These are phyloP conservation scores for Fraxinus greggii DNA, from an alignment of 305 asterid species.

Conservation along the genomic window DNA sequence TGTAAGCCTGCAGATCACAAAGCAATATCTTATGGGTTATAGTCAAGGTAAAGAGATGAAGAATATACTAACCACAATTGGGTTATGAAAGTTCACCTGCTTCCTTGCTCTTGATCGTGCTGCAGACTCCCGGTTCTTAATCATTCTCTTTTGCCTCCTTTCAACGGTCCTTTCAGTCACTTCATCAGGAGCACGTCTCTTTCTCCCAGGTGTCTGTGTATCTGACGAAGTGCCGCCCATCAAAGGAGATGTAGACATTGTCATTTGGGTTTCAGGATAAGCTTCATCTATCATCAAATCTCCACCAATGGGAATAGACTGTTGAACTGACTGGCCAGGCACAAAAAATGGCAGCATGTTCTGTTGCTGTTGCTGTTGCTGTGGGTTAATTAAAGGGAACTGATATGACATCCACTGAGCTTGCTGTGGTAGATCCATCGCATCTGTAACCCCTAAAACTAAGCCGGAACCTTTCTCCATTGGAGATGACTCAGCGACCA, in stretches of 20 bases:
- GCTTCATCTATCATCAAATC: constrained; percentile 53
- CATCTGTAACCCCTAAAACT: constrained; percentile 35
- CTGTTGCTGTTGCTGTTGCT: constrained; percentile 31
- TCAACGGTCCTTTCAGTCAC: constrained; percentile 75
- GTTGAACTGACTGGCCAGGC: constrained; percentile 60
- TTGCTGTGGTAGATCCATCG: constrained; percentile 37
- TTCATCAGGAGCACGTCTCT: constrained; percentile 70
- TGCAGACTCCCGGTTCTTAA: constrained; percentile 92
- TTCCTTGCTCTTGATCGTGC: constrained; percentile 97
- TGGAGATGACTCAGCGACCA: constrained; percentile 54
- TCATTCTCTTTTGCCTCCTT: constrained; percentile 98
- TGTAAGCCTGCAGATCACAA: constrained; percentile 68
- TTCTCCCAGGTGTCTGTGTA: constrained; percentile 67
- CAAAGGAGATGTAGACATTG: constrained; percentile 59
- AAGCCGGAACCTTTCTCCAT: constrained; percentile 37
- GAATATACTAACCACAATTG: not conserved
- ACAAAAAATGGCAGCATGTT: constrained; percentile 48
- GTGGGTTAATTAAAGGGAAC: constrained; percentile 41
- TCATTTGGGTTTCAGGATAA: constrained; percentile 53
- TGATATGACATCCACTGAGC: constrained; percentile 72
- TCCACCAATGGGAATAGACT: constrained; percentile 46
- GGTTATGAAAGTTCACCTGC: constrained; percentile 49
- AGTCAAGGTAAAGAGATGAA: constrained; percentile 16
- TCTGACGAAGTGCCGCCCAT: constrained; percentile 81
- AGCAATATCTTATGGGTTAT: constrained; percentile 16